These are phyloP conservation scores for Arthrobotrys sinensis DNA, from an alignment of 2,329 filamentous ascomycete species.

Conservation along the genomic window DNA sequence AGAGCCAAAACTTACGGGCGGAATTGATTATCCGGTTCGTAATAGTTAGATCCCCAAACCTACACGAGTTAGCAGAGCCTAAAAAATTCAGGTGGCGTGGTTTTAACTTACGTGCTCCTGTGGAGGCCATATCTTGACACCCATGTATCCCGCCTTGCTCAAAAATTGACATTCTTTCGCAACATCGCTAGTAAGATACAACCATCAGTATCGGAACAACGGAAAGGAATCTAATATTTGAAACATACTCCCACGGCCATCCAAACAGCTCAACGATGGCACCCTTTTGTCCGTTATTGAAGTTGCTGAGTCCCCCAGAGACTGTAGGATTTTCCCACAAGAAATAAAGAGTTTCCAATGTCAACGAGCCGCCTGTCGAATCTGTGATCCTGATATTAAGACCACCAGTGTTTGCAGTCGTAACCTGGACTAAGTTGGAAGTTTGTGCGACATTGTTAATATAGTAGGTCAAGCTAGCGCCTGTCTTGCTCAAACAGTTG, in stretches of 20 bases:
- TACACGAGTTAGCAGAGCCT: not conserved
- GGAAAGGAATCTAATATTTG: not conserved
- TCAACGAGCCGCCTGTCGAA: constrained; percentile 63
- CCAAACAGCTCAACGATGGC: constrained; percentile 65
- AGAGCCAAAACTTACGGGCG: constrained; percentile 62
- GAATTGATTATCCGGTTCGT: constrained; percentile 65
- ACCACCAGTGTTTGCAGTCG: constrained; percentile 50
- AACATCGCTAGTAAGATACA: constrained; percentile 62
- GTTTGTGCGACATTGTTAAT: constrained; percentile 62
- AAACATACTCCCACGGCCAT: constrained; percentile 64
- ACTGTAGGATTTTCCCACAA: constrained; percentile 64
- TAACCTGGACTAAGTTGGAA: constrained; percentile 63
- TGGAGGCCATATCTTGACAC: constrained; percentile 65
- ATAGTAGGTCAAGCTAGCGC: constrained; percentile 62
- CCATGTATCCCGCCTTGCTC: constrained; percentile 65
- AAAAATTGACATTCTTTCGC: constrained; percentile 65
- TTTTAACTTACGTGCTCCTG: constrained; percentile 62
- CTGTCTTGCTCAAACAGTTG: constrained; percentile 65
- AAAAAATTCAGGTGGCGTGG: not conserved
- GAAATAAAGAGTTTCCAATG: constrained; percentile 65
- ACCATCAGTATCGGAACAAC: not conserved
- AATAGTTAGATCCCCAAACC: constrained; percentile 65
- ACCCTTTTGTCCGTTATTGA: constrained; percentile 65
- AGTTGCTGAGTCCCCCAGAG: constrained; percentile 63
- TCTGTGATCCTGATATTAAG: constrained; percentile 64